phyloP scores from a whole-genome alignment of 768 basidiomycete species.

The Pleurotus djamor region DNA sequence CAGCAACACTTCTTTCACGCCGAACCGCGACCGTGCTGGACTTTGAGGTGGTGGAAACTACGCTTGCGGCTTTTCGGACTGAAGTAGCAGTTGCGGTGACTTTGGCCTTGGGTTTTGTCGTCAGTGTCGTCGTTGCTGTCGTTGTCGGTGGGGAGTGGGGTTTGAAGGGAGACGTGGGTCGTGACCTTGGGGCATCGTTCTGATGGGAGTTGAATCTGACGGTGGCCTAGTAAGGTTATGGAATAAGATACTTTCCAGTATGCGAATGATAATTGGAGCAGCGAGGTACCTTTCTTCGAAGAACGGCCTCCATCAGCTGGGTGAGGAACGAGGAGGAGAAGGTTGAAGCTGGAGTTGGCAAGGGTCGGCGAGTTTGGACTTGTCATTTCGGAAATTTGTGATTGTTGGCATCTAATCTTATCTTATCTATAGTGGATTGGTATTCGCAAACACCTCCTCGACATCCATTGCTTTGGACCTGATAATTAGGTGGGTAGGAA shows the following conservation, averaged over 20 bases:
- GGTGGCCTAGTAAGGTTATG: slow-evolving; percentile 38
- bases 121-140: slow-evolving; percentile 18
- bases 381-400: slow-evolving; percentile 3
- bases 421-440: slow-evolving; percentile 6
- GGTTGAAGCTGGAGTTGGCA: neutral
- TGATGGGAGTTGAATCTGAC: slow-evolving; percentile 44
- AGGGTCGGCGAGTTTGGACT: neutral
- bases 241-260: neutral
- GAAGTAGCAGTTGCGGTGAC: slow-evolving; percentile 53
- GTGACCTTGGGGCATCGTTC: slow-evolving; percentile 7
- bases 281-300: slow-evolving; percentile 44
- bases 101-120: slow-evolving; percentile 54
- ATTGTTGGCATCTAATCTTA: neutral
- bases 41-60: slow-evolving; percentile 10
- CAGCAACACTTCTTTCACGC: slow-evolving; percentile 6
- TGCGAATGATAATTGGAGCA: neutral
- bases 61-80: slow-evolving; percentile 22
- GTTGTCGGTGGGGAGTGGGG: slow-evolving; percentile 15
- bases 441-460: too few species aligned
- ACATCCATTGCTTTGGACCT: too few species aligned
- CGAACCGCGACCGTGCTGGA: slow-evolving; percentile 16
- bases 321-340: neutral
- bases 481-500: too few species aligned
- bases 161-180: slow-evolving; percentile 41
- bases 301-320: slow-evolving; percentile 31